Conservation (phyloP, 805 yeast species). For the Saccharomycopsis sp. region DNA sequence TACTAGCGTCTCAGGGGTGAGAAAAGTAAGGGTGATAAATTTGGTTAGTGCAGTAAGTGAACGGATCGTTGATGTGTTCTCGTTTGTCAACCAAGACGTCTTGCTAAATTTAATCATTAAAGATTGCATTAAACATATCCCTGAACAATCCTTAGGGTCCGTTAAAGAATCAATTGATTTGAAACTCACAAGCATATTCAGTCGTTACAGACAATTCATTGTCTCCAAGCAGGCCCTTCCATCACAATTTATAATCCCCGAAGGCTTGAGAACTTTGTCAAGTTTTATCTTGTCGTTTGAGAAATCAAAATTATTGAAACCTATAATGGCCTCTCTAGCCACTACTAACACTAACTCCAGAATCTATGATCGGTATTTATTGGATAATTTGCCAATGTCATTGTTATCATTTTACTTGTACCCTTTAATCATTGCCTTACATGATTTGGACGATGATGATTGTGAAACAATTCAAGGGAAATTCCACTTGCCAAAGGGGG, state of each 20-base stretch:
- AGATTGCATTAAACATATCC: slow-evolving; percentile 35
- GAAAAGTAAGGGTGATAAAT: slow-evolving; percentile 85
- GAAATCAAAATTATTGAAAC: slow-evolving; percentile 55
- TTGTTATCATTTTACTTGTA: slow-evolving; percentile 60
- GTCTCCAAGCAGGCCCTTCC: slow-evolving; percentile 38
- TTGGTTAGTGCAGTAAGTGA: slow-evolving; percentile 75
- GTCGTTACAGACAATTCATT: slow-evolving; percentile 44
- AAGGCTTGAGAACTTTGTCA: slow-evolving; percentile 65
- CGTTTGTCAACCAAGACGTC: slow-evolving; percentile 73
- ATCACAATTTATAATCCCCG: slow-evolving; percentile 73
- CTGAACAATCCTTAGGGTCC: slow-evolving; percentile 39
- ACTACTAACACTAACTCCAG: slow-evolving; percentile 56
- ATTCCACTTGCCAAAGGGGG: slow-evolving; percentile 40
- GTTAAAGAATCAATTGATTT: slow-evolving; percentile 46
- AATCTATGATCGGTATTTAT: slow-evolving; percentile 43
- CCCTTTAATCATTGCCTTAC: slow-evolving; percentile 74
- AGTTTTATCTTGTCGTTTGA: slow-evolving; percentile 60
- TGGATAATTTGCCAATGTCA: slow-evolving; percentile 49
- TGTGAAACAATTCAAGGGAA: slow-evolving; percentile 35
- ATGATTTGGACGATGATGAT: slow-evolving; percentile 53
- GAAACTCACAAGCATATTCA: slow-evolving; percentile 48
- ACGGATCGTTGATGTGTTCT: slow-evolving; percentile 63
- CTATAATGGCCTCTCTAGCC: slow-evolving; percentile 29
- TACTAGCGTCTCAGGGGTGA: slow-evolving; percentile 65
- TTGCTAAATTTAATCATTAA: slow-evolving; percentile 47